Base-by-base conservation (phyloP, 257 asterid species). In the Ilex asprella region DNA sequence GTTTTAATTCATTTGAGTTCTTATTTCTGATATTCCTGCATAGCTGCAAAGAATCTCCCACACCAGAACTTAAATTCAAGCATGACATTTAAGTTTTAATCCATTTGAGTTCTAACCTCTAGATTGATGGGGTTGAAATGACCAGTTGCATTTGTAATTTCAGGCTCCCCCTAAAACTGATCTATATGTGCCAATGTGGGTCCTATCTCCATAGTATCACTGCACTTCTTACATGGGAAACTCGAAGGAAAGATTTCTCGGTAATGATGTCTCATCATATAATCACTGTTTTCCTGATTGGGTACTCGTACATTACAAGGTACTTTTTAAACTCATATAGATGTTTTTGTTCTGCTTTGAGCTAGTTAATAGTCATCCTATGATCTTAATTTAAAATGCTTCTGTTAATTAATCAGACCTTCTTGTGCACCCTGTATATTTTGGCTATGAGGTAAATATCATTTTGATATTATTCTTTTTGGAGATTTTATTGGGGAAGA, bases 141-240 rank as follows among this genome's bases (percentile, higher is more conserved):
- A 53, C 30, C 57, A 50, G 59, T 39, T 66, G 43, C 16, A 7
- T 67, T 72, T 56, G 30, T 62, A 62, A 65, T 76, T 68, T 67
- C 82, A 86, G 95, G 89, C 71, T 75, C 75, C 63, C 93, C 35
- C 31, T 92, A 61, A 79, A 70, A 63, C 82, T 86, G 55, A 63
- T 85, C 67, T 92, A 92, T 78, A 86, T 89, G 95, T 92, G 97
- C 75, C 93, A 92, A 76, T 89, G 96, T 64, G 98, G 98, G 46
- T 92, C 86, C 85, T 92, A 92, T 83, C 53, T 68, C 64, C 89
- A 86, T 63, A 78, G 96, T 77, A 86, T 83, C 66, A 80, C 81
- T 70, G 95, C 99, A 44, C 97, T 89, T 51, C 81, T 92, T 56
- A 68, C 83, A 35, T 89, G 97, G 95, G 99, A 92, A 74, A 92